Conservation (phyloP, 176 grass and related monocot genomes). For the Guadua angustifolia region DNA sequence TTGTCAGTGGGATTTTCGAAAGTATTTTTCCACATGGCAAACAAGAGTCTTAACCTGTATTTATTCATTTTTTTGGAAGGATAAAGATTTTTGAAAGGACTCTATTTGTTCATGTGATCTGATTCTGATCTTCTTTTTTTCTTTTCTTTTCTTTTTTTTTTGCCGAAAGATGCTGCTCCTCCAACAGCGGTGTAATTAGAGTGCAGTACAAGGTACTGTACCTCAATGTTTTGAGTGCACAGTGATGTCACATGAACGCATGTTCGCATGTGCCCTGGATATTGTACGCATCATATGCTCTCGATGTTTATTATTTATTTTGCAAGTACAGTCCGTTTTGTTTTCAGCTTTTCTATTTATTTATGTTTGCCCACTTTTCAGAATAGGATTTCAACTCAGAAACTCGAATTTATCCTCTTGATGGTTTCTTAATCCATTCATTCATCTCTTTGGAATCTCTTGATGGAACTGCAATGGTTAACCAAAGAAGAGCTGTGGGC, state of each 20-base stretch:
- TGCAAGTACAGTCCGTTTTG: constrained; percentile 18
- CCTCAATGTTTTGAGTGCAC: constrained; percentile 19
- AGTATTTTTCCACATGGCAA: background rate
- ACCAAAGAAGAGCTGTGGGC: background rate
- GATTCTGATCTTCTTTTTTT: background rate
- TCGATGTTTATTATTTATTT: constrained; percentile 24
- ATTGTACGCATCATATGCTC: constrained; percentile 13
- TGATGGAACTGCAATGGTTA: background rate
- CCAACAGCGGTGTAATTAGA: constrained; percentile 44
- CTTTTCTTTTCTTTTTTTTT: no score
- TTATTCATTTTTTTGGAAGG: background rate
- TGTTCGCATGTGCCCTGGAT: constrained; percentile 50
- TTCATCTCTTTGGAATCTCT: background rate
- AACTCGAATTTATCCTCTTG: background rate
- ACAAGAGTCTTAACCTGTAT: background rate
- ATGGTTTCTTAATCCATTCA: background rate
- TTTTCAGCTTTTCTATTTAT: background rate
- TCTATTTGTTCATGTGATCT: background rate
- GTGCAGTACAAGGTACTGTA: constrained; percentile 52
- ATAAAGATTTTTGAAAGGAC: background rate
- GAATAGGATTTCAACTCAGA: background rate
- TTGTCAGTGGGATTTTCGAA: background rate
- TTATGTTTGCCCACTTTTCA: background rate
- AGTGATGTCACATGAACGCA: constrained; percentile 51
- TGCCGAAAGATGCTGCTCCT: background rate